Evolutionary conservation across 192 early-diverging fungal genomes (phyloP), one percentile per base, ranked within the genome.

Genomic region (Piromyces sp.): DNA sequence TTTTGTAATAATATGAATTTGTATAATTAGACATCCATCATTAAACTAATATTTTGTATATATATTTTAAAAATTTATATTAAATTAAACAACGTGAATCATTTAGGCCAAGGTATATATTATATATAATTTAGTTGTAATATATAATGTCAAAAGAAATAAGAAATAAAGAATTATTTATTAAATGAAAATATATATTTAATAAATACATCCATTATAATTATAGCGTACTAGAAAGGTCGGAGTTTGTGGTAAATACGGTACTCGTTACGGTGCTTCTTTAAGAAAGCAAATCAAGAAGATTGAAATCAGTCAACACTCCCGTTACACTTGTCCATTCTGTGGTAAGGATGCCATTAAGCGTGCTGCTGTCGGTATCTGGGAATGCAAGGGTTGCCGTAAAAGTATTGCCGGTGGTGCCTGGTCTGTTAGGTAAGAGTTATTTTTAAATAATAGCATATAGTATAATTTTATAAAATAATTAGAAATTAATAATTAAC

Each of bases 251-350:
- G 97, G 97, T 87, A 99, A 99, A 90, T 99, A 99, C 94, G 97
- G 97, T 92, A 95, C 95, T 87, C 96, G 97, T 91, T 99, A 99
- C 92, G 97, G 97, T 96, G 95, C 97, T 84, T 98, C 97, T 82
- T 93, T 99, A 85, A 92, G 97, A 92, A 99, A 99, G 92, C 90
- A 91, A 88, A 90, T 95, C 83, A 96, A 96, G 94, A 96, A 96
- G 93, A 97, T 98, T 92, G 97, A 99, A 94, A 96, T 98, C 89
- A 95, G 96, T 87, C 97, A 99, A 91, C 97, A 99, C 91, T 90
- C 93, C 88, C 96, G 96, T 90, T 99, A 99, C 95, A 97, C 95
- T 84, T 99, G 97, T 92, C 93, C 96, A 85, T 99, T 99, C 96
- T 99, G 97, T 91, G 97, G 97, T 84, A 96, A 96, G 95, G 95